Percentiles rank a stretch among this genome's conserved stretches.
Evolutionary conservation across 108 stramenopile genomes (phyloP).

Genomic region (Thalassiosira profunda): DNA sequence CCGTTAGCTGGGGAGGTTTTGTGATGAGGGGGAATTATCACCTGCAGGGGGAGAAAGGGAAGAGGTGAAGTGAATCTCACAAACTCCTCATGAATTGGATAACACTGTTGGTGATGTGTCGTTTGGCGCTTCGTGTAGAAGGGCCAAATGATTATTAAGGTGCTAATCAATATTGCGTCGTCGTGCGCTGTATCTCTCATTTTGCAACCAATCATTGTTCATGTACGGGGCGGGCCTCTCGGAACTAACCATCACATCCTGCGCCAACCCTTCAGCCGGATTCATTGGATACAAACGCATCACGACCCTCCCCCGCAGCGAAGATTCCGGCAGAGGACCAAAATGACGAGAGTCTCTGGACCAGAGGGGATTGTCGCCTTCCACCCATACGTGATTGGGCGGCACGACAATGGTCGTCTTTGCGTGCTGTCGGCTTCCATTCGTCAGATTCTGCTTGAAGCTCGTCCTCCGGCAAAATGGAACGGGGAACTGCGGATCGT

Average conservation of each 20-base stretch:
- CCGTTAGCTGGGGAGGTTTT: constrained; percentile 44
- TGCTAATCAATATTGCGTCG: too few relatives aligned
- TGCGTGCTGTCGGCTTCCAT: not conserved
- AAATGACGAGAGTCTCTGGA: constrained; percentile 92
- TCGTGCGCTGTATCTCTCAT: too few relatives aligned
- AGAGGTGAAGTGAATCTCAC: too few relatives aligned
- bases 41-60: too few relatives aligned
- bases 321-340: constrained; percentile 83
- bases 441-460: not conserved
- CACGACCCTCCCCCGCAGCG: constrained; percentile 77
- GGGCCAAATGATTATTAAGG: too few relatives aligned
- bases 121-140: too few relatives aligned
- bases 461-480: constrained; percentile 33
- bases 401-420: constrained; percentile 61
- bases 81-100: too few relatives aligned
- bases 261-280: too few relatives aligned
- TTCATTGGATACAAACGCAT: constrained; percentile 80
- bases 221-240: too few relatives aligned
- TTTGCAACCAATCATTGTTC: too few relatives aligned
- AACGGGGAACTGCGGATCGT: constrained; percentile 10
- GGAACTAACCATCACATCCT: too few relatives aligned
- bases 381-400: constrained; percentile 90
- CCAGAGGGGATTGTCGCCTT: constrained; percentile 94
- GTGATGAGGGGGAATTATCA: not conserved
- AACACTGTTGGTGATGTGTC: too few relatives aligned